A percentile compares a stretch with the other conserved stretches of the same genome.
phyloP scores from a whole-genome alignment of 306 rosid genomes.

The Carpinus viminea region DNA sequence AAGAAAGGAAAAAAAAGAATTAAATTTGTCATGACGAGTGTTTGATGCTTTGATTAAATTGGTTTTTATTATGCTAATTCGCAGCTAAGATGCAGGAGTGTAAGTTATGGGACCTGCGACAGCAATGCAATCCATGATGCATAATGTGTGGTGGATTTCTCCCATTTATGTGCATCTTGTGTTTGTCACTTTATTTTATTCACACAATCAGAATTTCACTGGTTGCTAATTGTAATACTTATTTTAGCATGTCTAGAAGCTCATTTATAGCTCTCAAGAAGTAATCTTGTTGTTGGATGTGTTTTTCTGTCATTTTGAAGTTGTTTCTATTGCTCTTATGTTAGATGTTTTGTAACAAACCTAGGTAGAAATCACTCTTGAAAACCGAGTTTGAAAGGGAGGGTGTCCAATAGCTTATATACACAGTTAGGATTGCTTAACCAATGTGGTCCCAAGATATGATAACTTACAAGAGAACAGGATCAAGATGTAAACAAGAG shows the following conservation, averaged over 20 bases:
- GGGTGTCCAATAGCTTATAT: no score
- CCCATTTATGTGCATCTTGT: background rate
- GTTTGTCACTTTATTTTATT: background rate
- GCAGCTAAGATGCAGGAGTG: constrained; percentile 54
- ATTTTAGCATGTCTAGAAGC: background rate
- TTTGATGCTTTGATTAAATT: background rate
- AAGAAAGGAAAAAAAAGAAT: background rate
- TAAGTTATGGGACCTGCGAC: constrained; percentile 32
- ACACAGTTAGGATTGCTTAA: no score
- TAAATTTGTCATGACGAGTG: background rate
- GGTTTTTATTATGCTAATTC: constrained; percentile 10
- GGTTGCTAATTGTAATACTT: background rate
- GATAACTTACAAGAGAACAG: no score
- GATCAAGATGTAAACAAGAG: no score
- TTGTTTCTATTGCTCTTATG: background rate
- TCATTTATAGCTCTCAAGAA: background rate
- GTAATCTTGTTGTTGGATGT: background rate
- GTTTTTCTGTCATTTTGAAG: background rate
- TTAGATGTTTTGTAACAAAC: no score
- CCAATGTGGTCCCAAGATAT: no score
- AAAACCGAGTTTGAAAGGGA: no score
- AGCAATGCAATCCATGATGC: constrained; percentile 23
- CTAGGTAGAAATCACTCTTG: no score
- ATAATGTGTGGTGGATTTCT: background rate
- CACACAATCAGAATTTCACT: background rate